These are phyloP conservation scores for Naganishia albida DNA, from an alignment of 1,284 basidiomycete genomes.

Conservation along the genomic window DNA sequence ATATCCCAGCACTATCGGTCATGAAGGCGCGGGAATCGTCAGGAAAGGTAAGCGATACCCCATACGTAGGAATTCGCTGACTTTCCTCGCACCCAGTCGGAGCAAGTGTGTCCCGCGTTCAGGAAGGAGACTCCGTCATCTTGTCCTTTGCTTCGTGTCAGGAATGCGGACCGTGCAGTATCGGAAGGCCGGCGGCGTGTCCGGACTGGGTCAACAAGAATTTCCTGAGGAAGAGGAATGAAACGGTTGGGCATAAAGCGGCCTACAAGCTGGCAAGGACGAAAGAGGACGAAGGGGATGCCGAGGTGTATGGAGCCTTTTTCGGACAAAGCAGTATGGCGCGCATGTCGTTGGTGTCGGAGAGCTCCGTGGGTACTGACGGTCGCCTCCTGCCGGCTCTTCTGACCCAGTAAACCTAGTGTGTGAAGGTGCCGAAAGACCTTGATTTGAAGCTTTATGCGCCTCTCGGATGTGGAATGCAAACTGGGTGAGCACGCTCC, in stretches of 20 bases:
- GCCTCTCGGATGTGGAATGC: constrained; percentile 28
- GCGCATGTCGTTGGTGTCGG: constrained; percentile 21
- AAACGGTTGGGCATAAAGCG: background rate
- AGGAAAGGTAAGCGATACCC: constrained; percentile 1
- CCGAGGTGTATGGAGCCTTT: constrained; percentile 24
- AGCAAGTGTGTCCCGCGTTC: constrained; percentile 4
- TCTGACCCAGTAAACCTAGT: constrained; percentile 12
- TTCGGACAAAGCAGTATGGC: constrained; percentile 29
- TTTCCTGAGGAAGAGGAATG: constrained; percentile 21
- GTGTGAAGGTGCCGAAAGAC: constrained; percentile 26
- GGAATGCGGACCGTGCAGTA: constrained; percentile 10
- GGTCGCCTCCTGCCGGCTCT: no score
- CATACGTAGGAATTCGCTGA: background rate
- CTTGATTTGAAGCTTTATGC: constrained; percentile 25
- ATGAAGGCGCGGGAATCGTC: constrained; percentile 28
- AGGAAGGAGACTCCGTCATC: constrained; percentile 24
- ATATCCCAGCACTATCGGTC: constrained; percentile 27
- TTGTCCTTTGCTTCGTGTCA: constrained; percentile 28
- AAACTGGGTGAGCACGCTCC: constrained; percentile 13
- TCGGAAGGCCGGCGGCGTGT: constrained; percentile 18
- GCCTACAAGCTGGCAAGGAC: constrained; percentile 1
- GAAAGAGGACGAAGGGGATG: background rate
- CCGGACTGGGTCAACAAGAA: constrained; percentile 28
- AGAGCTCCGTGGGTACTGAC: constrained; percentile 14
- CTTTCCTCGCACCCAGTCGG: constrained; percentile 5